A percentile compares a stretch with the other conserved stretches of the same genome.
These are phyloP conservation scores for Aspergillus fumigatus DNA, from an alignment of 2,329 filamentous ascomycete species.

Conservation along the genomic window DNA sequence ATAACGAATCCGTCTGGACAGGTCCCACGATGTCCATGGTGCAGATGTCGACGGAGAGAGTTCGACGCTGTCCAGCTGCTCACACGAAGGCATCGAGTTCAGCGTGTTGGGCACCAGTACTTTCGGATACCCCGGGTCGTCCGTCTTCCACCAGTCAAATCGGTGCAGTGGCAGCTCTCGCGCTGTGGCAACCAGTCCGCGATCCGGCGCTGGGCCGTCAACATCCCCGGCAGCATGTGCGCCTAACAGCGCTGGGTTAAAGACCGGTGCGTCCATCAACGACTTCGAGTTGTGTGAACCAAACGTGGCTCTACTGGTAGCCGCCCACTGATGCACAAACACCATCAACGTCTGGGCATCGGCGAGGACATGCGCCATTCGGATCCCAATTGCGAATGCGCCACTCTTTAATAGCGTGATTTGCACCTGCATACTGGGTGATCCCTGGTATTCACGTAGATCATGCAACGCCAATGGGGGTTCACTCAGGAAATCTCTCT, in stretches of 20 bases:
- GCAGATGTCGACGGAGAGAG: constrained; percentile 34
- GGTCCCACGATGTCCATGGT: constrained; percentile 41
- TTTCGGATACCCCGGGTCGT: constrained; percentile 6
- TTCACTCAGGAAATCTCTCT: constrained; percentile 7
- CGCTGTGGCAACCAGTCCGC: constrained; percentile 23
- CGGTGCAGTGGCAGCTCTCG: constrained; percentile 41
- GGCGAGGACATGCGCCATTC: constrained; percentile 42
- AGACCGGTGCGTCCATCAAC: constrained; percentile 26
- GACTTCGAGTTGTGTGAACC: too few relatives aligned
- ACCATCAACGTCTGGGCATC: constrained; percentile 43
- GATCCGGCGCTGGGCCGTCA: constrained; percentile 15
- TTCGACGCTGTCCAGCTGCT: constrained; percentile 13
- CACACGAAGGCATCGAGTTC: constrained; percentile 1
- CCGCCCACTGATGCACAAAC: constrained; percentile 44
- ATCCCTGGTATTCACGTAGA: constrained; percentile 22
- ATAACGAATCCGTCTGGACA: constrained; percentile 27
- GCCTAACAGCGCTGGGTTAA: constrained; percentile 42
- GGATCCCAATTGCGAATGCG: constrained; percentile 40
- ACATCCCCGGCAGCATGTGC: constrained; percentile 21
- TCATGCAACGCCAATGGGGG: constrained; percentile 30
- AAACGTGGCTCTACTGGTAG: too few relatives aligned
- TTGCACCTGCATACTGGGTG: constrained; percentile 36
- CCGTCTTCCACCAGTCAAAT: constrained; percentile 45
- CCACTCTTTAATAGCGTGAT: constrained; percentile 40
- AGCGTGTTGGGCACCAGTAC: neutral